Base-by-base conservation (phyloP, 73 alveolate species). In the Loxodes magnus region DNA sequence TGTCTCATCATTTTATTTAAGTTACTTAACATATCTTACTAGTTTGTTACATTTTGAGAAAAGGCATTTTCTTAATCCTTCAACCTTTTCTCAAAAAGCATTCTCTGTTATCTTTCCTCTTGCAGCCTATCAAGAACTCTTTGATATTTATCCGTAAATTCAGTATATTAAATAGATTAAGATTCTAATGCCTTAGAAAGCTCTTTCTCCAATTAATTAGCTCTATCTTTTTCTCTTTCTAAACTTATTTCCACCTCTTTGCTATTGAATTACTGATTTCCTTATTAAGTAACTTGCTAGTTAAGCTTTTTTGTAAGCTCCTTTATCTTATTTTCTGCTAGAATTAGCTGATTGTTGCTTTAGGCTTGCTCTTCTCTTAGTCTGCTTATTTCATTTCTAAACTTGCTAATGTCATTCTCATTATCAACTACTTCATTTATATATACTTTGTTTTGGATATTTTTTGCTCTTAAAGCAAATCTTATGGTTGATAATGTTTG, bases 391-490 rank as follows among this genome's bases (percentile, higher is more conserved):
- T 69, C 74, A 24, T 35, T 25, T 51, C 51, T 44, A 51, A 21
- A 60, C 21, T 43, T 20, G 17, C 48, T 17, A 9, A 48, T 12
- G 5, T 33, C 15, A 14, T 65, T 75, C 19, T 33, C 26, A 30
- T 62, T 70, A 26, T 59, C 76, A 5, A 46, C 39, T 3, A 69
- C 33, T 50, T 69, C 83, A 46, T 69, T 69, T 3, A 72, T 69
- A 17, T 63, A 68, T 28, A 89, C 87, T 26, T 74, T 77, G 69
- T 67, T 74, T 43, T 73, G 44, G 20, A 84, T 68, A 21, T 35
- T 52, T 43, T 82, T 82, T 6, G 97, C 98, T 53, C 98, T 53
- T 12, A 70, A 67, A 1, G 97, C 98, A 71, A 90, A 90, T 54
- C 95, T 76, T 27, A 90, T 71, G 15, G 98, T 87, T 19, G 95